phyloP scores from a whole-genome alignment of 2,329 filamentous ascomycete species.

The Hypocreales sp. region DNA sequence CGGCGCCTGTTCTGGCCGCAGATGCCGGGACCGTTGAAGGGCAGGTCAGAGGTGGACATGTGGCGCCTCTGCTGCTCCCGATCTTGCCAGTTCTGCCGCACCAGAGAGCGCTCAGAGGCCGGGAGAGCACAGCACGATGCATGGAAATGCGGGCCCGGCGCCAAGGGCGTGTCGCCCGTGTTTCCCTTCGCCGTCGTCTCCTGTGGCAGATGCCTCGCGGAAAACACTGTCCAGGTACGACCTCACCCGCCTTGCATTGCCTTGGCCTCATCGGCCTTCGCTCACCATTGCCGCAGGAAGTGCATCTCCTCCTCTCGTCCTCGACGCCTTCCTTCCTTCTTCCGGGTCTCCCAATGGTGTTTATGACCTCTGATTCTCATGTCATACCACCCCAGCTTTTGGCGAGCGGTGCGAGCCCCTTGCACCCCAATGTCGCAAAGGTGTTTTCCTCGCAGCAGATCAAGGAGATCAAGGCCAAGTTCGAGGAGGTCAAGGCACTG shows the following conservation, averaged over 20 bases:
- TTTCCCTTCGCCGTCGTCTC: constrained; percentile 57
- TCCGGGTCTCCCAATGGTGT: constrained; percentile 53
- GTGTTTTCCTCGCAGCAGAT: constrained; percentile 50
- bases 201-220: constrained; percentile 51
- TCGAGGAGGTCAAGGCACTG: constrained; percentile 46
- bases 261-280: constrained; percentile 6
- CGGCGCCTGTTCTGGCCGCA: constrained; percentile 48
- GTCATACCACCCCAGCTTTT: constrained; percentile 41
- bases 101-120: constrained; percentile 11
- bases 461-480: constrained; percentile 44
- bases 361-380: constrained; percentile 45
- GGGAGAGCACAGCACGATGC: constrained; percentile 19
- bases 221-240: constrained; percentile 48
- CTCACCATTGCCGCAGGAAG: constrained; percentile 37
- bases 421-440: constrained; percentile 41
- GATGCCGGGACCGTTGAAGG: constrained; percentile 52
- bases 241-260: constrained; percentile 2
- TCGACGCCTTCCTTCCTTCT: constrained; percentile 44
- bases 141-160: constrained; percentile 47
- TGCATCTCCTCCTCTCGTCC: constrained; percentile 50
- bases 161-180: constrained; percentile 42
- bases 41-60: constrained; percentile 58
- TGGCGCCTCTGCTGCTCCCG: constrained; percentile 51
- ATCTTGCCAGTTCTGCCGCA: constrained; percentile 54
- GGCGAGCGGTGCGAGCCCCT: constrained; percentile 30